Base-by-base conservation (phyloP, 768 basidiomycete genomes). In the Lactifluus hygrophoroides region DNA sequence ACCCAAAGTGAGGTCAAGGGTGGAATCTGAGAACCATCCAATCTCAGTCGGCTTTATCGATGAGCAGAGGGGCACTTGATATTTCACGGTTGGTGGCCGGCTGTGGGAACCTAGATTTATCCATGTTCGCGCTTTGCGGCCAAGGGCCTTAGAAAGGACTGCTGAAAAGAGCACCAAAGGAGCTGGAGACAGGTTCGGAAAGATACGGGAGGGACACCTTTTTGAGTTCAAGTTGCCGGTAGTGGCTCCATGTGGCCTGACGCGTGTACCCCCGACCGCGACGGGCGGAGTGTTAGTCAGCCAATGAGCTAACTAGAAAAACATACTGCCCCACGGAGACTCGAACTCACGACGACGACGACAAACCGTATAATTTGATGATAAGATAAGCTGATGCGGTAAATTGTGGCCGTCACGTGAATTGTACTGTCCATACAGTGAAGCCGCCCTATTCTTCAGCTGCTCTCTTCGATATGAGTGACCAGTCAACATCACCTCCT, bases 121-220 rank as follows among this genome's bases (percentile, higher is more conserved):
- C 54, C 46, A 35, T 43, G 57, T 58, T 47, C 57, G 21, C 21
- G 14, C 30, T 28, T 40, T 23, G 51, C 38, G 50, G 35, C 43
- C 42, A 43, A 9, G 21, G 30, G 19, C 21, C 13, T 44, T 35
- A 32, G 40, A 43, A 43, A 16, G 51, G 14, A 19, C 6, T 2
- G 6, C 32, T n/a, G 40, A 40, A 25, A 25, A 19, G n/a, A 8
- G 25, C 1, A 19, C 14, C 27, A 42, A 13, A 27, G n/a, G 21
- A 25, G 11, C 8, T n/a, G 27, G 54, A 34, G 19, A 2, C 17
- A 3, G 4, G n/a, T 3, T 25, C 34, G 38, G 42, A 30, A 34
- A 17, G n/a, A 44, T 7, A 35, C 21, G 48, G n/a, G 17, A 40
- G 9, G 16, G 30, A 25, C 17, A 32, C 10, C 7, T 10, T 27